These are phyloP conservation scores for Mycena chlorophos DNA, from an alignment of 768 basidiomycete genomes.

Conservation along the genomic window DNA sequence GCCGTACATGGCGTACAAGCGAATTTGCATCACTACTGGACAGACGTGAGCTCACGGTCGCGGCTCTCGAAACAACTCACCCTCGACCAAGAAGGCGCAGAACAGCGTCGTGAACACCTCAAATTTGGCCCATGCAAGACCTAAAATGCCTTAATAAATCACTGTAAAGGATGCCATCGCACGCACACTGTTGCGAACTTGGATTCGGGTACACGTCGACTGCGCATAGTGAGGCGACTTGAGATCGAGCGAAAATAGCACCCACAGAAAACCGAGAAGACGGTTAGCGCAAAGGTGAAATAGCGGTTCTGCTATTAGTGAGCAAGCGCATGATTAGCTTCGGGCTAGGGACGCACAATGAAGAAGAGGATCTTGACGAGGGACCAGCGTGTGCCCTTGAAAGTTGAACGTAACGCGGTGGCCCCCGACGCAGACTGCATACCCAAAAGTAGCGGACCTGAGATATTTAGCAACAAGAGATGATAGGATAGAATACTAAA, in stretches of 20 bases:
- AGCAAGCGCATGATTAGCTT: not conserved
- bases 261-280: slow-evolving; percentile 18
- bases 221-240: not conserved
- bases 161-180: not conserved
- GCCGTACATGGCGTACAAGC: slow-evolving; percentile 18
- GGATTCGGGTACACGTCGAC: slow-evolving; percentile 19
- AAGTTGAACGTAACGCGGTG: not conserved
- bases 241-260: not conserved
- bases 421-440: not conserved
- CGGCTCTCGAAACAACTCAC: not conserved
- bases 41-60: not conserved
- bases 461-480: not conserved
- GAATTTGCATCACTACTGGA: slow-evolving; percentile 22
- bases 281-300: slow-evolving; percentile 15
- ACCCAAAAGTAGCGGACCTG: slow-evolving; percentile 22
- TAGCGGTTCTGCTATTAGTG: slow-evolving; percentile 12
- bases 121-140: slow-evolving; percentile 21
- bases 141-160: not conserved
- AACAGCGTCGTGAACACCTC: slow-evolving; percentile 17
- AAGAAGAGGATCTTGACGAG: slow-evolving; percentile 20
- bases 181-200: not conserved
- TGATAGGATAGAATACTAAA: not conserved
- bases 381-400: slow-evolving; percentile 16
- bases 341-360: slow-evolving; percentile 3
- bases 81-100: slow-evolving; percentile 22